These are phyloP conservation scores for Penicillium sp. DNA, from an alignment of 2,329 filamentous ascomycete species.

Conservation along the genomic window DNA sequence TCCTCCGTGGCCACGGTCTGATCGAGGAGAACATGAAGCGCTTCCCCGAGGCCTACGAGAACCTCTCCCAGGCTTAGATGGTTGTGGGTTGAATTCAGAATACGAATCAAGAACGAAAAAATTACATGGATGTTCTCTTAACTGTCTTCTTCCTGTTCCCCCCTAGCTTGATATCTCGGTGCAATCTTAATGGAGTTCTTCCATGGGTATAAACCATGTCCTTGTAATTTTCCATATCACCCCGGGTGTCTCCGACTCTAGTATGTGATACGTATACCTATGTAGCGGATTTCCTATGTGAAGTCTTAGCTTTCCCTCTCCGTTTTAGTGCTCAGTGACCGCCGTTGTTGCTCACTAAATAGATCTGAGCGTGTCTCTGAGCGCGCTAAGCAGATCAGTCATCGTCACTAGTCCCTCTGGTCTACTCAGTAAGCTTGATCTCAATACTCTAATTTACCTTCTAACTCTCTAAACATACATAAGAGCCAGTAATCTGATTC, in stretches of 20 bases:
- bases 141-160: conserved; percentile 21
- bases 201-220: conserved; percentile 19
- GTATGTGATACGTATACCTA: not conserved
- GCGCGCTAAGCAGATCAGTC: no score
- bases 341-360: no score
- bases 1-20: conserved; percentile 91
- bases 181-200: conserved; percentile 31
- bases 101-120: conserved; percentile 32
- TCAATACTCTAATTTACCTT: no score
- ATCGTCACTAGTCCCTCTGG: no score
- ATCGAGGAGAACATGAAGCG: conserved; percentile 86
- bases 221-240: not conserved
- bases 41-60: conserved; percentile 84
- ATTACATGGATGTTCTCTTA: conserved; percentile 27
- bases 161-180: conserved; percentile 27
- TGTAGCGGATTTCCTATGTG: no score
- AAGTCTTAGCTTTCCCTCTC: no score
- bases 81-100: conserved; percentile 31
- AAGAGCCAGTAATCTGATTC: no score
- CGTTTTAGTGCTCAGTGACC: no score
- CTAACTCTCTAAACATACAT: no score
- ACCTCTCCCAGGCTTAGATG: conserved; percentile 50
- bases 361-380: no score
- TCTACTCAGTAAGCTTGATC: no score
- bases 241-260: not conserved